These are phyloP conservation scores for Ogataea corticis DNA, from an alignment of 805 yeast species.

Conservation along the genomic window DNA sequence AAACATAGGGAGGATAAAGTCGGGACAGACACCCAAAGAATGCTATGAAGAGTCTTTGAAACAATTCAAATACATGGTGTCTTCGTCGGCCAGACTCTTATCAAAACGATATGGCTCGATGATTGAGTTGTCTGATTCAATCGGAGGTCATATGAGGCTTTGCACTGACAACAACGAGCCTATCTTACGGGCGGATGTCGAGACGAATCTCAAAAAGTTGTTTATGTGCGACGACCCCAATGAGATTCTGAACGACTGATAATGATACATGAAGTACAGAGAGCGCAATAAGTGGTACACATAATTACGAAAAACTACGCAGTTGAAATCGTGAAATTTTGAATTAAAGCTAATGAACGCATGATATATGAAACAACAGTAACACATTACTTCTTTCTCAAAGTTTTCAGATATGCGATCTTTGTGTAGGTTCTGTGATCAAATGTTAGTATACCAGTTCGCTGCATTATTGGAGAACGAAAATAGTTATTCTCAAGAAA, in stretches of 20 bases:
- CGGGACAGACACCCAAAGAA: conserved; percentile 50
- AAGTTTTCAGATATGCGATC: conserved; percentile 34
- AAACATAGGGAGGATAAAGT: conserved; percentile 53
- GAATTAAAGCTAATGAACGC: background rate
- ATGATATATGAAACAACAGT: background rate
- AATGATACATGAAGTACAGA: background rate
- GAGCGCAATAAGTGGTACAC: background rate
- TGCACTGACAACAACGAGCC: conserved; percentile 11
- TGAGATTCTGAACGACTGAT: conserved; percentile 33
- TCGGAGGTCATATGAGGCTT: conserved; percentile 1
- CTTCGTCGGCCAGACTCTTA: conserved; percentile 47
- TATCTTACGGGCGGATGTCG: conserved; percentile 47
- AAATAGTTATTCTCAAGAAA: conserved; percentile 9
- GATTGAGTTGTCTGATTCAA: conserved; percentile 15
- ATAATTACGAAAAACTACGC: too few species aligned
- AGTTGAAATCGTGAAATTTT: too few species aligned
- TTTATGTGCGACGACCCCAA: conserved; percentile 53
- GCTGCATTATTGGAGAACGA: background rate
- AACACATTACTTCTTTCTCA: conserved; percentile 15
- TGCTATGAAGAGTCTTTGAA: conserved; percentile 51
- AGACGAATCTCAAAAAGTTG: conserved; percentile 45
- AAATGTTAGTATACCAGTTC: conserved; percentile 2
- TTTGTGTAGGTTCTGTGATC: conserved; percentile 37
- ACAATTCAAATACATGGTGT: conserved; percentile 61
- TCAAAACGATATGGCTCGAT: conserved; percentile 43